Evolutionary conservation across 257 asterid genomes (phyloP).

Genomic region (Forsythia suspensa): DNA sequence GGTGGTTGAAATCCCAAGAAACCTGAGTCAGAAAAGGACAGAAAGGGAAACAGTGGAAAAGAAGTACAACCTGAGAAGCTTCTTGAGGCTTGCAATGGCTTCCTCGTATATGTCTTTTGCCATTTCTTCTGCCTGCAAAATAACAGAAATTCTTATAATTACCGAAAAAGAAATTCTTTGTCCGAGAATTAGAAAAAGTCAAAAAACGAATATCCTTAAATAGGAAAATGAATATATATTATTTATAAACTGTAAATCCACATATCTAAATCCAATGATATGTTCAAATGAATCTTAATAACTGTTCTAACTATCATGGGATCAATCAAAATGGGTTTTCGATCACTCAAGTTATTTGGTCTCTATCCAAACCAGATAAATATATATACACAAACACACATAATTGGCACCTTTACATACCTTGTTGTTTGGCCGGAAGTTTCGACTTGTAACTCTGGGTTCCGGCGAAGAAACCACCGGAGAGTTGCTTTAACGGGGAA

Average conservation of each 20-base stretch:
- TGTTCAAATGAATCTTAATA: background rate
- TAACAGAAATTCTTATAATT: background rate
- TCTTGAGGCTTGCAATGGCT: slow-evolving; percentile 54
- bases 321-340: background rate
- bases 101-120: slow-evolving; percentile 46
- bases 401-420: background rate
- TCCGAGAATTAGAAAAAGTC: background rate
- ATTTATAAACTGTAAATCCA: background rate
- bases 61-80: slow-evolving; percentile 45
- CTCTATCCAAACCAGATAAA: background rate
- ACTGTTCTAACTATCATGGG: background rate
- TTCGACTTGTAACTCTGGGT: background rate
- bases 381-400: no score
- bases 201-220: background rate
- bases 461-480: background rate
- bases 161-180: background rate
- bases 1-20: background rate
- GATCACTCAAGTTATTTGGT: background rate
- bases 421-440: background rate
- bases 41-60: background rate
- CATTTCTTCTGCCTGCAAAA: slow-evolving; percentile 42
- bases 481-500: background rate
- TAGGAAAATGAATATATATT: background rate
- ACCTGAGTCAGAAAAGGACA: background rate
- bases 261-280: background rate